Conservation (phyloP, 2,329 filamentous ascomycete species). For the Botrytis squamosa region DNA sequence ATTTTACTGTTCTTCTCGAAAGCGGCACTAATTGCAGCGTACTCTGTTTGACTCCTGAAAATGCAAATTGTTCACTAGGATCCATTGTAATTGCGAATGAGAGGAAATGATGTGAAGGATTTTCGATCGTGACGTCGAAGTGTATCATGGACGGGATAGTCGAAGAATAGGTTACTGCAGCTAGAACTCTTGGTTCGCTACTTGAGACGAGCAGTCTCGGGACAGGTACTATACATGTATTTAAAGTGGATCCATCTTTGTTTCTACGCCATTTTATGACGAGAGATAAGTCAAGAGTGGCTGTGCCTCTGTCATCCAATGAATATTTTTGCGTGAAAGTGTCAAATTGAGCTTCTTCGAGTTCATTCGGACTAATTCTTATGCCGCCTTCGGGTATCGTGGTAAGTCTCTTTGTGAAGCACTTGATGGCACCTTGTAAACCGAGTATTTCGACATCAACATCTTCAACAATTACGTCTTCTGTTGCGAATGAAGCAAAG, state of each 20-base stretch:
- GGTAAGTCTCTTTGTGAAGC: conserved; percentile 46
- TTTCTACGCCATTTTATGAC: conserved; percentile 74
- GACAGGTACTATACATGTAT: conserved; percentile 69
- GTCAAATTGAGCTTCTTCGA: conserved; percentile 71
- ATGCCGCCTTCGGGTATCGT: conserved; percentile 44
- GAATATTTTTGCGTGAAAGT: conserved; percentile 72
- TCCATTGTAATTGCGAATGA: conserved; percentile 94
- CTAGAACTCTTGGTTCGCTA: conserved; percentile 78
- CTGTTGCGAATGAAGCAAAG: conserved; percentile 74
- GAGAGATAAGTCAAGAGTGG: conserved; percentile 72
- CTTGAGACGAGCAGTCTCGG: conserved; percentile 79
- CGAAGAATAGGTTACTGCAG: conserved; percentile 50
- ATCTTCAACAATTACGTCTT: conserved; percentile 59
- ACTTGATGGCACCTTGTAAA: conserved; percentile 61
- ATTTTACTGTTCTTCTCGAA: conserved; percentile 71
- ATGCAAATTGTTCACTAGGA: conserved; percentile 86
- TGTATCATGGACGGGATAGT: conserved; percentile 41
- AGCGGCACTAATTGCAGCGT: conserved; percentile 80
- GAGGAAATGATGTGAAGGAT: conserved; percentile 89
- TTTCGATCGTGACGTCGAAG: conserved; percentile 76
- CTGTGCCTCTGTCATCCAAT: conserved; percentile 78
- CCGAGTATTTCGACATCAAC: conserved; percentile 62
- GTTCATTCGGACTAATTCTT: conserved; percentile 61
- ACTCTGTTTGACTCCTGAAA: conserved; percentile 81
- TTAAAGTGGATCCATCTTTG: conserved; percentile 41